A percentile compares a stretch with the other conserved stretches of the same genome.
Evolutionary conservation across 176 grass and related monocot genomes (phyloP).

Genomic region (Raddia guianensis): DNA sequence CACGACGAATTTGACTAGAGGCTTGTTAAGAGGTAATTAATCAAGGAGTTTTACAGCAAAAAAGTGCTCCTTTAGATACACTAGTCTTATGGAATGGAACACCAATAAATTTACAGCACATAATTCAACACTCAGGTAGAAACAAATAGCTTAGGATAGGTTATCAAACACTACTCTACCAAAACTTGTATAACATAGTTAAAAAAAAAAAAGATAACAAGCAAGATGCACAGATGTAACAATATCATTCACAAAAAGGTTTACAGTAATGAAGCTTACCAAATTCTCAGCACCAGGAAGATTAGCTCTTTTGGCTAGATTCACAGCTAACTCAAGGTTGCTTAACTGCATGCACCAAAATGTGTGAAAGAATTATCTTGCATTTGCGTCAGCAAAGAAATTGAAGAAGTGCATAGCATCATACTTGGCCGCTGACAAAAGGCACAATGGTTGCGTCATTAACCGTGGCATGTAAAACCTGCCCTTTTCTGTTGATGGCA

Average conservation of each 20-base stretch:
- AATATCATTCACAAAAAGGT: conserved; percentile 9
- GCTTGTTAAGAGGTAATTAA: neutral
- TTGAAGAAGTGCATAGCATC: conserved; percentile 9
- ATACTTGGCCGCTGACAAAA: conserved; percentile 91
- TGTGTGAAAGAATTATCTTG: conserved; percentile 31
- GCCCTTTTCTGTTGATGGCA: conserved; percentile 94
- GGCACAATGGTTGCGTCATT: conserved; percentile 93
- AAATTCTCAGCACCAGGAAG: conserved; percentile 98
- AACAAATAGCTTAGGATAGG: neutral
- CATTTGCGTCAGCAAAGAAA: conserved; percentile 19
- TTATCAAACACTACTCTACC: conserved; percentile 7
- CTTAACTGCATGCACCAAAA: conserved; percentile 62
- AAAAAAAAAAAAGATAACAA: neutral
- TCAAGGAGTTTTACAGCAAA: neutral
- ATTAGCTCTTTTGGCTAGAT: conserved; percentile 99
- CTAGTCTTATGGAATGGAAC: neutral
- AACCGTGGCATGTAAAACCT: conserved; percentile 93
- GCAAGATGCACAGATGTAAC: conserved; percentile 8
- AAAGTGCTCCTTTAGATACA: neutral
- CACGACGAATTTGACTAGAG: neutral
- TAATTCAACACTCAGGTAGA: neutral
- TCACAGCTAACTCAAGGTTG: conserved; percentile 97
- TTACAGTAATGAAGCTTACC: conserved; percentile 41
- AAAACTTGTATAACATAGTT: conserved; percentile 10
- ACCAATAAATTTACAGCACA: neutral